phyloP scores from a whole-genome alignment of 2,329 filamentous ascomycete species.

The Penicillium sp. region DNA sequence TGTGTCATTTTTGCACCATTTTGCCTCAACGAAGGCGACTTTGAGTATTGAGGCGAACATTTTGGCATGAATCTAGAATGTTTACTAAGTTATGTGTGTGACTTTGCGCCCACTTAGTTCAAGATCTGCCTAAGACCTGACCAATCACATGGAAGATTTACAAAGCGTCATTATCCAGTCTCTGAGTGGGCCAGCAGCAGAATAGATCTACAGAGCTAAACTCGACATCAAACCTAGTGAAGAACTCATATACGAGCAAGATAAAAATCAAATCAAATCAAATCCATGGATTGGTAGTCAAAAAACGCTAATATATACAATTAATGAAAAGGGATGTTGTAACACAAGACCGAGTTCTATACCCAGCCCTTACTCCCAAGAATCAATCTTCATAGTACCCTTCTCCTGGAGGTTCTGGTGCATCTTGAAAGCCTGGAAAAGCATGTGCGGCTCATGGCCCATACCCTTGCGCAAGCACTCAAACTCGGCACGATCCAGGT shows the following conservation, averaged over 20 bases:
- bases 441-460: slow-evolving; percentile 85
- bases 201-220: neutral
- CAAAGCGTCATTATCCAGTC: neutral
- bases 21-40: too few species aligned
- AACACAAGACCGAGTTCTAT: neutral
- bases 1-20: too few species aligned
- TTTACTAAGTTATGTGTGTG: too few species aligned
- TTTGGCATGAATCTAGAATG: too few species aligned
- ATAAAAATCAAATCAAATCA: neutral
- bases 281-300: neutral
- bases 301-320: neutral
- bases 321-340: neutral
- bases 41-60: too few species aligned
- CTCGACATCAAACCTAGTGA: neutral
- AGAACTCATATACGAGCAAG: neutral
- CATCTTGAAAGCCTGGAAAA: slow-evolving; percentile 87
- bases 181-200: neutral
- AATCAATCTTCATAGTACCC: slow-evolving; percentile 83
- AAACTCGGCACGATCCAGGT: slow-evolving; percentile 82
- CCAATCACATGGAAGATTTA: neutral
- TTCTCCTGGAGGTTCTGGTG: slow-evolving; percentile 79
- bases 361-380: slow-evolving; percentile 53
- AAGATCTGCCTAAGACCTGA: neutral
- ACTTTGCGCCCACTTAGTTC: too few species aligned
- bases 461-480: slow-evolving; percentile 83